These are phyloP conservation scores for Suhomyces wounanorum DNA, from an alignment of 1,139 yeast species.

Conservation along the genomic window DNA sequence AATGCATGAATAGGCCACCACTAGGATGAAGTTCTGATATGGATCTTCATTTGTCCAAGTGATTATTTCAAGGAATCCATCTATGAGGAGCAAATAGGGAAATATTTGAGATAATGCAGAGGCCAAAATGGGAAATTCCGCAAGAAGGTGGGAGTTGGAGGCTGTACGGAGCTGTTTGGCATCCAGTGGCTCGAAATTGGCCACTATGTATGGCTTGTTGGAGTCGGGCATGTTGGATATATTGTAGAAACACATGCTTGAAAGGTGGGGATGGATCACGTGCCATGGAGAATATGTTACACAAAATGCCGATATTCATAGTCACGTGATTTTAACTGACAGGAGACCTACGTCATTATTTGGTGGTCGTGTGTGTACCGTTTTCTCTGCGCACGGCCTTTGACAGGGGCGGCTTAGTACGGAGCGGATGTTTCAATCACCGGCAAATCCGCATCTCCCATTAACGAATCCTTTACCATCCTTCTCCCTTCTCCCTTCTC, in stretches of 20 bases:
- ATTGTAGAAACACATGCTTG: slow-evolving; percentile 10
- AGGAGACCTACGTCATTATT: too few species aligned
- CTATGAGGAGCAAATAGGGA: slow-evolving; percentile 50
- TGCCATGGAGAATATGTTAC: not conserved
- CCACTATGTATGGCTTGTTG: slow-evolving; percentile 22
- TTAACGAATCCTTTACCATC: not conserved
- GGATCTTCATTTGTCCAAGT: slow-evolving; percentile 62
- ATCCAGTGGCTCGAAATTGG: slow-evolving; percentile 42
- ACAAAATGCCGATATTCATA: too few species aligned
- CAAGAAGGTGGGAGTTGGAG: slow-evolving; percentile 32
- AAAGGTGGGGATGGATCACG: slow-evolving; percentile 13
- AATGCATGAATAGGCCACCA: slow-evolving; percentile 40
- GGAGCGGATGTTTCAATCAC: not conserved
- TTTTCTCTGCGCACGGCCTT: too few species aligned
- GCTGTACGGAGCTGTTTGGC: slow-evolving; percentile 31
- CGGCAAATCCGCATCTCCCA: not conserved
- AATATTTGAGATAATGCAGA: slow-evolving; percentile 50
- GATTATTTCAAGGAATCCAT: slow-evolving; percentile 44
- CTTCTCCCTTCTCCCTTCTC: not conserved
- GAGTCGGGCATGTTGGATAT: slow-evolving; percentile 17
- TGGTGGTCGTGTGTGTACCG: not conserved
- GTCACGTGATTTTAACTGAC: too few species aligned
- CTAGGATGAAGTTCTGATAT: slow-evolving; percentile 48
- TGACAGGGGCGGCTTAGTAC: not conserved
- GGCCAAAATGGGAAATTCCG: slow-evolving; percentile 49